Evolutionary conservation across 306 rosid species (phyloP).

Genomic region (Cucumis melo): DNA sequence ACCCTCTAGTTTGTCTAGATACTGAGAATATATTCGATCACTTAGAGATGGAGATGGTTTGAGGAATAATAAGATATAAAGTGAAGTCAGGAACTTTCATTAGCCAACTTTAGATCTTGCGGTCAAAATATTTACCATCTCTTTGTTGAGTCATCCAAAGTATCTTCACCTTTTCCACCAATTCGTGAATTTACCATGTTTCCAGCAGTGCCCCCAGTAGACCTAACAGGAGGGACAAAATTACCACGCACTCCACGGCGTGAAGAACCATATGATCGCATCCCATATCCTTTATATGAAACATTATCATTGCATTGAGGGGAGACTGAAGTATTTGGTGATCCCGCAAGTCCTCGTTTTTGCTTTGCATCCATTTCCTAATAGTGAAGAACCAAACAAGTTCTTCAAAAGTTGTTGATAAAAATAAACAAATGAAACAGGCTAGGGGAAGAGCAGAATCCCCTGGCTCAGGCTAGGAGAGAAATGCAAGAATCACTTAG

Average conservation of each 20-base stretch:
- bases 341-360: constrained; percentile 28
- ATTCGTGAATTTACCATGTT: constrained; percentile 37
- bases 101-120: not conserved
- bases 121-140: constrained; percentile 55
- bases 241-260: constrained; percentile 72
- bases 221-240: constrained; percentile 86
- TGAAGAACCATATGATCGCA: constrained; percentile 65
- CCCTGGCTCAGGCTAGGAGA: not conserved
- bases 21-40: not conserved
- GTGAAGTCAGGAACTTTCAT: not conserved
- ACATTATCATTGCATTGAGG: constrained; percentile 33
- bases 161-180: constrained; percentile 61
- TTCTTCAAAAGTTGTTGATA: not conserved
- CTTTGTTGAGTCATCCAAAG: constrained; percentile 70
- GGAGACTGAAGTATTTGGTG: constrained; percentile 44
- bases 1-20: not conserved
- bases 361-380: constrained; percentile 58
- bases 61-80: not conserved
- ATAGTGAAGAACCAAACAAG: not conserved
- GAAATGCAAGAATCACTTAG: not conserved
- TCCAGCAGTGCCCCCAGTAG: constrained; percentile 48
- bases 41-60: constrained; percentile 1
- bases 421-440: not conserved
- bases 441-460: not conserved
- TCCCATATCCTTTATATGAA: constrained; percentile 36